These are phyloP conservation scores for Jamesozyma hellenica DNA, from an alignment of 805 yeast genomes.

Conservation along the genomic window DNA sequence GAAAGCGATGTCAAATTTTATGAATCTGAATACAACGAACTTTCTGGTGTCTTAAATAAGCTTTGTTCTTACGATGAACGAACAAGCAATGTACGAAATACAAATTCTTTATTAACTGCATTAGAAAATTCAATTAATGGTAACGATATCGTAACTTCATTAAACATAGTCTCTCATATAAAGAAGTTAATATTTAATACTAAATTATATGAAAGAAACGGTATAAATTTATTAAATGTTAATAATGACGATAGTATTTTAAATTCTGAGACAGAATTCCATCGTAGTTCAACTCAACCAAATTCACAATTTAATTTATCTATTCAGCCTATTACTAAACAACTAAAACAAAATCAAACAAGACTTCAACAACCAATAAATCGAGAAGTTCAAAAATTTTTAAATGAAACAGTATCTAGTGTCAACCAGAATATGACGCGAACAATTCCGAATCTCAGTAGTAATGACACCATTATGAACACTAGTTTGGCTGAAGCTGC, in stretches of 20 bases:
- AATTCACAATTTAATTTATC: too few species aligned
- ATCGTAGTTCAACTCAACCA: too few species aligned
- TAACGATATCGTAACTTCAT: conserved; percentile 15
- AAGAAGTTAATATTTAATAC: conserved; percentile 17
- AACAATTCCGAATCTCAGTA: too few species aligned
- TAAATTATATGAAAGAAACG: conserved; percentile 19
- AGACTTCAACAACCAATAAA: background rate
- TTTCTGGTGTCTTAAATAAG: background rate
- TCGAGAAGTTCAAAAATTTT: background rate
- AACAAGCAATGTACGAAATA: background rate
- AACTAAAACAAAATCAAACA: background rate
- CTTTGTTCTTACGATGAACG: background rate
- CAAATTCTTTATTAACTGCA: conserved; percentile 2
- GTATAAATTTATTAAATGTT: conserved; percentile 19
- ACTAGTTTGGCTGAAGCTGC: too few species aligned
- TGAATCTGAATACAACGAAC: conserved; percentile 57
- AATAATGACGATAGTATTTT: background rate
- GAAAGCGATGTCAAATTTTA: conserved; percentile 68
- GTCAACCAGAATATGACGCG: too few species aligned
- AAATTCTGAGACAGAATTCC: background rate
- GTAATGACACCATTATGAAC: too few species aligned
- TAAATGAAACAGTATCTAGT: too few species aligned
- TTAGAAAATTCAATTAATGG: conserved; percentile 18
- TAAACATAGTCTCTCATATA: conserved; percentile 16
- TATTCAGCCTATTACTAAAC: too few species aligned